phyloP scores from a whole-genome alignment of 192 early-diverging fungal genomes.

The Backusella mclennaniae region DNA sequence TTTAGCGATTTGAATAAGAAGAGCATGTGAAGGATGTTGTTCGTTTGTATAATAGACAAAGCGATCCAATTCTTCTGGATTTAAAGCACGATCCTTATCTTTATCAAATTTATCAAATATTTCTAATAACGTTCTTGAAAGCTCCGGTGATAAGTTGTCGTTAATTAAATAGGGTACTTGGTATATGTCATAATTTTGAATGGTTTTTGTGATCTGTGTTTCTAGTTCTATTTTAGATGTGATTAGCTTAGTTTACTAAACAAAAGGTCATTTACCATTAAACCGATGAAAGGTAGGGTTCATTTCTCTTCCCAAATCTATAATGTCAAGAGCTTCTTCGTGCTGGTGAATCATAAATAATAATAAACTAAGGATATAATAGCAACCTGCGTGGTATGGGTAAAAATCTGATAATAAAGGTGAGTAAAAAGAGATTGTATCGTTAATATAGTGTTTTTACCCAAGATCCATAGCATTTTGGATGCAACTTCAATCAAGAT shows the following conservation, averaged over 20 bases:
- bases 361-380: slow-evolving; percentile 7
- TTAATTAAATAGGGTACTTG: neutral
- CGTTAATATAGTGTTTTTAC: neutral
- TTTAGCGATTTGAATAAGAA: neutral
- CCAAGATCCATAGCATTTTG: slow-evolving; percentile 9
- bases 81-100: neutral
- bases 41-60: slow-evolving; percentile 2
- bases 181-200: neutral
- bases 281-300: neutral
- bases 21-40: neutral
- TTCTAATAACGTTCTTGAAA: neutral
- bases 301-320: neutral
- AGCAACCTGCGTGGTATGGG: neutral
- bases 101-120: slow-evolving; percentile 8
- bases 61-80: neutral
- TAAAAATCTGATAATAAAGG: neutral
- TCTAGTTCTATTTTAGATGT: neutral
- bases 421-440: no score
- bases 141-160: neutral
- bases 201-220: neutral
- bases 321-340: neutral
- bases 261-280: neutral
- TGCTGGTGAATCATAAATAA: neutral
- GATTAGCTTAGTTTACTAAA: neutral
- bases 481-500: slow-evolving; percentile 1